Percentiles rank a stretch among this genome's conserved stretches.
phyloP scores from a whole-genome alignment of 2,329 filamentous ascomycete genomes.

The Pyrenophora teres region DNA sequence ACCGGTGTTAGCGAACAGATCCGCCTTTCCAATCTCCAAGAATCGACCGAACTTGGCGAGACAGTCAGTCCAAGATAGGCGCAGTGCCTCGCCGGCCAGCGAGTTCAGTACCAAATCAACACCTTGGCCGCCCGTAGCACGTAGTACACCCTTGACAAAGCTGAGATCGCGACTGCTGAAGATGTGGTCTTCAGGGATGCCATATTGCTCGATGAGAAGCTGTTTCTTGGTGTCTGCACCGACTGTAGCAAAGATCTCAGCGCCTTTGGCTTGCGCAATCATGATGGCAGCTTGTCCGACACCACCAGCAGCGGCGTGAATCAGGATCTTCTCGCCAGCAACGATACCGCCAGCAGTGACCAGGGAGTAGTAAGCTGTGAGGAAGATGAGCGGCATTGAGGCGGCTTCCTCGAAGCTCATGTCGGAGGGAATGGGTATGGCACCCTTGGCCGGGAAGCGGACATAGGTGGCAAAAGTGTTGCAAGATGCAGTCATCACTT shows the following conservation, averaged over 20 bases:
- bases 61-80: slow-evolving; percentile 26
- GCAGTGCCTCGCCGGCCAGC: slow-evolving; percentile 29
- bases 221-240: slow-evolving; percentile 17
- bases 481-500: slow-evolving; percentile 9
- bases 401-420: slow-evolving; percentile 13
- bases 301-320: slow-evolving; percentile 34
- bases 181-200: slow-evolving; percentile 31
- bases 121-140: slow-evolving; percentile 29
- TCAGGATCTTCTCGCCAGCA: slow-evolving; percentile 35
- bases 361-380: slow-evolving; percentile 7
- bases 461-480: slow-evolving; percentile 9
- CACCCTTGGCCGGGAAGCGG: slow-evolving; percentile 12
- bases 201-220: slow-evolving; percentile 12
- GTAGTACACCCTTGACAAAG: slow-evolving; percentile 13
- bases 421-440: not conserved
- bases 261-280: slow-evolving; percentile 22
- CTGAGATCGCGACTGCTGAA: slow-evolving; percentile 27
- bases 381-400: slow-evolving; percentile 11
- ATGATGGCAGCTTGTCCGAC: slow-evolving; percentile 32
- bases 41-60: slow-evolving; percentile 40
- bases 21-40: slow-evolving; percentile 24
- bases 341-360: slow-evolving; percentile 1
- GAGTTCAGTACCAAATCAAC: slow-evolving; percentile 45
- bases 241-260: slow-evolving; percentile 26
- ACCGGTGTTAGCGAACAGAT: slow-evolving; percentile 13